These are phyloP conservation scores for Ceratocystis alfenasii DNA, from an alignment of 2,329 filamentous ascomycete genomes.

Conservation along the genomic window DNA sequence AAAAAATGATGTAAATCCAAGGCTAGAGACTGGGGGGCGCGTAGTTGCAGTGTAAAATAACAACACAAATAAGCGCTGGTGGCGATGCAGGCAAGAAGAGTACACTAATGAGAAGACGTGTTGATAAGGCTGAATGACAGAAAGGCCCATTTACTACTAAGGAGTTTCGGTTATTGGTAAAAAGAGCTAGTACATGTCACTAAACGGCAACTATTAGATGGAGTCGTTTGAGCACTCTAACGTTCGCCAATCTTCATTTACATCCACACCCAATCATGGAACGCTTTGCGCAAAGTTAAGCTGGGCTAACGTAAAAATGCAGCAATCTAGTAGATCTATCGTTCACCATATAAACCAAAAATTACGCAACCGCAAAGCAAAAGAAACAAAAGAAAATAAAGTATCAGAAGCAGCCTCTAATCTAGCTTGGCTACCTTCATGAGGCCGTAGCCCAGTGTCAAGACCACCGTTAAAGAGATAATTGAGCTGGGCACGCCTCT, in stretches of 20 bases:
- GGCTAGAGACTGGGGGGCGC: too few relatives aligned
- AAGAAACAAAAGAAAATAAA: background rate
- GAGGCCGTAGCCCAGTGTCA: slow-evolving; percentile 80
- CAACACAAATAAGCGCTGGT: background rate
- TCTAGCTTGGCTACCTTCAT: slow-evolving; percentile 64
- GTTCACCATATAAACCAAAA: background rate
- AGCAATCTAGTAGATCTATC: slow-evolving; percentile 4
- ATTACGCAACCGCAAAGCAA: background rate
- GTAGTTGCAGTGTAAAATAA: background rate
- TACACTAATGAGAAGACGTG: background rate
- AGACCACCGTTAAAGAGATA: slow-evolving; percentile 66
- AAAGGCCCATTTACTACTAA: background rate
- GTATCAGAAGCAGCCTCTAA: slow-evolving; percentile 25
- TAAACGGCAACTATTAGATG: background rate
- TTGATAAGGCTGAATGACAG: background rate
- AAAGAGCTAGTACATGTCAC: background rate
- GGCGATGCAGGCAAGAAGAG: background rate
- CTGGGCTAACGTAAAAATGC: background rate
- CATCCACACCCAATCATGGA: background rate
- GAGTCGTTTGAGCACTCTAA: background rate
- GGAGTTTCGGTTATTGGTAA: background rate
- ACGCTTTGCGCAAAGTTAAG: background rate
- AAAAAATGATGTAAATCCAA: too few relatives aligned
- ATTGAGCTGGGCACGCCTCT: slow-evolving; percentile 82
- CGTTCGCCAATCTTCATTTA: background rate